A percentile compares a stretch with the other conserved stretches of the same genome.
Evolutionary conservation across 805 yeast species (phyloP).

Genomic region (Cyberlindnera mrakii): DNA sequence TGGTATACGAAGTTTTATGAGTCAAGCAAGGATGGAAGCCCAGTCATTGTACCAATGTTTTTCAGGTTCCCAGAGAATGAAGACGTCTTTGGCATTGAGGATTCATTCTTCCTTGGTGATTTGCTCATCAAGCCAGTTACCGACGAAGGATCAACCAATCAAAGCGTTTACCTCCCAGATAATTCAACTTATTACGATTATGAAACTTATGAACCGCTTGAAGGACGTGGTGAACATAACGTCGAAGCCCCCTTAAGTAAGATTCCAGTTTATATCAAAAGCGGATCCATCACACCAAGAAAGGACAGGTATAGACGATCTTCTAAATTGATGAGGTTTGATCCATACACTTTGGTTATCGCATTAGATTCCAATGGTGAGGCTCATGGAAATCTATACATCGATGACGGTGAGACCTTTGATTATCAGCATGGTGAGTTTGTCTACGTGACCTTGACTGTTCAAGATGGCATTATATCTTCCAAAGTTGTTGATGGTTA

Average conservation of each 20-base stretch:
- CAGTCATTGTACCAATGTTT: constrained; percentile 66
- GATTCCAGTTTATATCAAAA: constrained; percentile 67
- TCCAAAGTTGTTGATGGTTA: constrained; percentile 24
- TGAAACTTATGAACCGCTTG: constrained; percentile 27
- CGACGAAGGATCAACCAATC: constrained; percentile 38
- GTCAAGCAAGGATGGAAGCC: constrained; percentile 54
- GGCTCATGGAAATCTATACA: constrained; percentile 57
- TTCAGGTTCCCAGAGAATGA: constrained; percentile 46
- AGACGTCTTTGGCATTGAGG: constrained; percentile 57
- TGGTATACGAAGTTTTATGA: constrained; percentile 75
- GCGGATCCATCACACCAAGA: constrained; percentile 69
- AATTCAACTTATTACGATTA: constrained; percentile 52
- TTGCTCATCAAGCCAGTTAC: constrained; percentile 78
- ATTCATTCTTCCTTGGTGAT: constrained; percentile 81
- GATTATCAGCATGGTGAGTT: constrained; percentile 47
- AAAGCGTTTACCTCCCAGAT: constrained; percentile 35
- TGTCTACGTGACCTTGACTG: constrained; percentile 35
- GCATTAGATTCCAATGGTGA: constrained; percentile 44
- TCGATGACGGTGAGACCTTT: constrained; percentile 82
- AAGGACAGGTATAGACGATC: constrained; percentile 79
- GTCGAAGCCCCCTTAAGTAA: constrained; percentile 45
- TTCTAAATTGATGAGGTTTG: constrained; percentile 63
- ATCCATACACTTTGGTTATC: constrained; percentile 73
- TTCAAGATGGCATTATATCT: constrained; percentile 28
- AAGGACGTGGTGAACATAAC: constrained; percentile 34